Percentiles rank a stretch among this genome's conserved stretches.
Conservation (phyloP, 345 rosid genomes). For the Eucalyptus erythrocorys region DNA sequence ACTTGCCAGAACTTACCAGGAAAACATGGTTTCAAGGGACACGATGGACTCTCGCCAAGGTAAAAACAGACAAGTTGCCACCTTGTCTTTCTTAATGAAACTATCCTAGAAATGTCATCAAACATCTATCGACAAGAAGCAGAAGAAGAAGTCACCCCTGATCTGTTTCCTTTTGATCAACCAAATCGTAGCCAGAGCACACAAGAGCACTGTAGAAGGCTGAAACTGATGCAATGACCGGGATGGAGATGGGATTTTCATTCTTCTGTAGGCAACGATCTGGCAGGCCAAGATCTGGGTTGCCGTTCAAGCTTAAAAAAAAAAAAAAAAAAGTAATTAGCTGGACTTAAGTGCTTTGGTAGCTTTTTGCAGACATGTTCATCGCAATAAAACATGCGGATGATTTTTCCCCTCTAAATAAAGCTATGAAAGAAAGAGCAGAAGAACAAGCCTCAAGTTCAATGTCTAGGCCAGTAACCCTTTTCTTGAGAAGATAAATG, state of each 20-base stretch:
- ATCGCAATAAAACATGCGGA: background rate
- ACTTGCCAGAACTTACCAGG: no score
- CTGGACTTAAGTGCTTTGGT: background rate
- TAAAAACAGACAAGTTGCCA: no score
- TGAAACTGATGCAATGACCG: background rate
- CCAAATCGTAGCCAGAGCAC: no score
- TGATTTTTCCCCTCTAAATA: background rate
- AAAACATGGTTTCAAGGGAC: no score
- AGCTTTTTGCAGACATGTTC: background rate
- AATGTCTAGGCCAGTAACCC: background rate
- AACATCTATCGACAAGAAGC: no score
- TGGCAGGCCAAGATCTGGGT: background rate
- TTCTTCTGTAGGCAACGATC: background rate
- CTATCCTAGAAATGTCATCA: no score
- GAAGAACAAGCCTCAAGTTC: background rate
- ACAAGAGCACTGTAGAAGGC: background rate
- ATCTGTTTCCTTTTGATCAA: no score
- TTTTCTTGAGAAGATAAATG: background rate
- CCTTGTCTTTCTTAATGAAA: no score
- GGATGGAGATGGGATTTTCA: background rate
- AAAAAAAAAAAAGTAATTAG: background rate
- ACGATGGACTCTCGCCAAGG: no score
- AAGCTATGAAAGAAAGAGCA: background rate
- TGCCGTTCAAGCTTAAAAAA: background rate
- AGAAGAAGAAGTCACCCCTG: no score